A percentile compares a stretch with the other conserved stretches of the same genome.
phyloP scores from a whole-genome alignment of 805 yeast species.

The Candida rishiriensis region DNA sequence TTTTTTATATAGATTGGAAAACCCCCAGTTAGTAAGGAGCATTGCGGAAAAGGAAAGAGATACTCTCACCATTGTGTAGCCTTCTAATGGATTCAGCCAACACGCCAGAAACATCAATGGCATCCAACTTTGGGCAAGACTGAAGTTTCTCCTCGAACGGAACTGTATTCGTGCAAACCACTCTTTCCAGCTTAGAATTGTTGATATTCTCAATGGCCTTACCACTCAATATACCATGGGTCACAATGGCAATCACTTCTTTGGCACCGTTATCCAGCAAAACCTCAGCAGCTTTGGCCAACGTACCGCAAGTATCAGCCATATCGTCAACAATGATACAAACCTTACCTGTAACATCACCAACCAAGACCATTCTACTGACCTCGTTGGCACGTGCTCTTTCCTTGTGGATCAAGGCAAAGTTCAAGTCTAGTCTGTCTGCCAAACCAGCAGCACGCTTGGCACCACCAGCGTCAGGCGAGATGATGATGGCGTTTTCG shows the following conservation, averaged over 20 bases:
- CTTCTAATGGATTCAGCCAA: constrained; percentile 81
- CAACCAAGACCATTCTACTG: constrained; percentile 78
- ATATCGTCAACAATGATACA: constrained; percentile 82
- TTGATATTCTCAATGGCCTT: constrained; percentile 70
- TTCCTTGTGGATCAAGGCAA: constrained; percentile 82
- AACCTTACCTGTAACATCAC: constrained; percentile 72
- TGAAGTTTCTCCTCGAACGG: constrained; percentile 65
- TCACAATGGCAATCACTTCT: constrained; percentile 74
- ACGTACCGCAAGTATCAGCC: constrained; percentile 88
- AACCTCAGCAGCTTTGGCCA: constrained; percentile 78
- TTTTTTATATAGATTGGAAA: too few relatives aligned
- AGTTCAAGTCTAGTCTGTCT: constrained; percentile 71
- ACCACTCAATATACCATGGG: constrained; percentile 77
- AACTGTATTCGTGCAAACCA: constrained; percentile 77
- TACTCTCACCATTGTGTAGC: constrained; percentile 83
- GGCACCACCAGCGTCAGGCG: constrained; percentile 91
- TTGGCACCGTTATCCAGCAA: constrained; percentile 64
- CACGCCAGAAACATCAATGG: constrained; percentile 67
- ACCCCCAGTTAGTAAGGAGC: constrained; percentile 37
- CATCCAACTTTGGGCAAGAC: constrained; percentile 58
- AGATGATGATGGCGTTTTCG: constrained; percentile 65
- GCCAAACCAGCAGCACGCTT: constrained; percentile 85
- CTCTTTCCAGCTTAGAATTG: constrained; percentile 59
- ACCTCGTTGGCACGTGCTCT: constrained; percentile 82
- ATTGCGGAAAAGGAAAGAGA: constrained; percentile 70